Evolutionary conservation across 495 filamentous ascomycete species (phyloP), one percentile per base, ranked within the genome.

Genomic region (Aspergillus campestris): DNA sequence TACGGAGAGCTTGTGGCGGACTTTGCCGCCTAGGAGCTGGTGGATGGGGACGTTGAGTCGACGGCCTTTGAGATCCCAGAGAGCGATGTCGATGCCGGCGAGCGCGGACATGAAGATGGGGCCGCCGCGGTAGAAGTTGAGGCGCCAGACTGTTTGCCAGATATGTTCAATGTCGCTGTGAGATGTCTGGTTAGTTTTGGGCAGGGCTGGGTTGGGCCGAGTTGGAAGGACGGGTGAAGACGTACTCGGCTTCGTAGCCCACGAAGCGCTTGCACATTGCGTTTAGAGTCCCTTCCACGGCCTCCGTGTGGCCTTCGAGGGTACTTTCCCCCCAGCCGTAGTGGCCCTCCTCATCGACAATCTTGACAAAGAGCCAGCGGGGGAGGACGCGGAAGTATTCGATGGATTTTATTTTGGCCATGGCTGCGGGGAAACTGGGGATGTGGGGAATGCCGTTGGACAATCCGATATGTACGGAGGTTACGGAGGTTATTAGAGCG

Each of bases 51-150:
- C 79, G 27, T 74, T 71, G 7, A 89, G 66, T 51, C 58, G 61
- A 40, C 64, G 61, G 24, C 68, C 67, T 49, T 88, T 88, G 41
- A 89, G 59, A 63, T 89, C 85, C 84, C 84, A 89, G 11, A 88
- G 68, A 4, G 85, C 84, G 59, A 90, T 88, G 55, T 88, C 86
- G 51, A 89, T 80, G 5, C 86, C 84, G 8, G 82, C 71, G 27
- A 89, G 67, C 7, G 86, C 86, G 52, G 79, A 84, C 83, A 89
- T 88, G 52, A 90, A 80, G 31, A 90, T 83, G 0, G 84, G 82
- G 4, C 86, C 86, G 12, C 86, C 86, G 31, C 86, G 74, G 62
- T 90, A 89, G 65, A 89, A 89, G 13, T 78, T 79, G 5, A 78
- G 67, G 42, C 85, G 75, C 71, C 79, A 87, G 14, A 74, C 74